Base-by-base conservation (phyloP, 345 rosid genomes). In the Raphanus raphanistrum region DNA sequence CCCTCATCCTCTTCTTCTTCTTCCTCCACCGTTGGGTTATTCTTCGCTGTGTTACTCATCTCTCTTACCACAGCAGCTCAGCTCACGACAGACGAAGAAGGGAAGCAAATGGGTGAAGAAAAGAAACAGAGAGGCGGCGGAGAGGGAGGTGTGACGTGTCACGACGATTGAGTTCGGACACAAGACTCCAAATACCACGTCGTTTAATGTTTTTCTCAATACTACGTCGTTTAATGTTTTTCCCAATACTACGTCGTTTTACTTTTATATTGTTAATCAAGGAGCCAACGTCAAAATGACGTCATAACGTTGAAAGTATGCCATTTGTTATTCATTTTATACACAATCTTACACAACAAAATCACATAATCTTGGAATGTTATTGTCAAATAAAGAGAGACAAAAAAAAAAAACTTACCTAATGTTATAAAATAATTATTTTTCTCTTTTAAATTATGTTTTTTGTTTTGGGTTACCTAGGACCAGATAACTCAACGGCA, bases 401-500 rank as follows among this genome's bases (percentile, higher is more conserved):
- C 5, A 29, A 17, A 9, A 9, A 21, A 13, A 41, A 45, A 35
- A 62, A 28, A 63, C 12, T 69, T 62, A 63, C 65, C 71, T 76
- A 64, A 48, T 6, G 13, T 70, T 52, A 25, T 33, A 68, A 43
- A 71, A 33, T 5, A 8, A 54, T 21, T 10, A 63, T 38, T 1
- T 45, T 59, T 57, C 59, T 58, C n/a, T 58, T 25, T 9, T 26
- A 25, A 58, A 38, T 45, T 57, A 27, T 48, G 28, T 5, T 28
- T 26, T 21, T 21, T 21, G 21, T 21, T 1, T 9, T 1, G 3
- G 5, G 63, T 31, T 90, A 94, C 86, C 98, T 86, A 8, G 98
- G 98, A 82, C 97, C 98, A 33, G 98, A 94, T 75, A 94, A 84
- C 85, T 94, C 98, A 8, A 94, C 92, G 0, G 97, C 95, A 33